phyloP scores from a whole-genome alignment of 2,329 filamentous ascomycete species.

The Pseudomassariella vexata region DNA sequence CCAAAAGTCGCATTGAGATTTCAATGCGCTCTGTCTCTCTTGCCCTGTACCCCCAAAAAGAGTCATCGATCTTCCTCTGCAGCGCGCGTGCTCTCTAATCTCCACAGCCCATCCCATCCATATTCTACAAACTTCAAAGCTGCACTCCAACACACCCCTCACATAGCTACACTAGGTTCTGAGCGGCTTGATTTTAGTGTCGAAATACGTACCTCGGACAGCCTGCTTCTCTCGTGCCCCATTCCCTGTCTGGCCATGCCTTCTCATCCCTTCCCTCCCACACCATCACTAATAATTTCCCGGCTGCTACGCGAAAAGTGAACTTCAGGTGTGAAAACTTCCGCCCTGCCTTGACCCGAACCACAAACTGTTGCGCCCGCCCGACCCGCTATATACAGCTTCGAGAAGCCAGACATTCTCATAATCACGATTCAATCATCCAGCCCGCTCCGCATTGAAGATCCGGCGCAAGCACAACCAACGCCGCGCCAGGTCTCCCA shows the following conservation, averaged over 20 bases:
- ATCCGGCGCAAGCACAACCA: neutral
- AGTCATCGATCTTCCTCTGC: constrained; percentile 10
- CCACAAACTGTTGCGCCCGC: no score
- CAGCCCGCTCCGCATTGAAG: neutral
- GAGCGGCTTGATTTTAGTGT: neutral
- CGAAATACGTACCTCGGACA: constrained; percentile 1
- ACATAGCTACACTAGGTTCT: neutral
- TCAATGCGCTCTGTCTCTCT: constrained; percentile 6
- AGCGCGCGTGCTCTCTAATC: constrained; percentile 4
- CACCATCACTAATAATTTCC: constrained; percentile 24
- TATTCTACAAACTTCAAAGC: neutral
- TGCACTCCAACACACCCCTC: neutral
- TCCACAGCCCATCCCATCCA: constrained; percentile 1
- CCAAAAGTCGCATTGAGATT: constrained; percentile 3
- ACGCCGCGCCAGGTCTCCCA: neutral
- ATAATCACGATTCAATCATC: no score
- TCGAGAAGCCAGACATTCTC: no score
- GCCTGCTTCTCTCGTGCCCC: constrained; percentile 10
- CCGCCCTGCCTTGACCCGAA: constrained; percentile 1
- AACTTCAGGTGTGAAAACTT: constrained; percentile 5
- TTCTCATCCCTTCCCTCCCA: constrained; percentile 20
- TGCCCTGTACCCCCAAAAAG: constrained; percentile 7
- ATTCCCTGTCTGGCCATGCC: constrained; percentile 20
- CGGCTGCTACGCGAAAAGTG: constrained; percentile 16
- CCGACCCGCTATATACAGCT: no score